phyloP scores from a whole-genome alignment of 2,329 filamentous ascomycete genomes.

The Exophiala viscosa region DNA sequence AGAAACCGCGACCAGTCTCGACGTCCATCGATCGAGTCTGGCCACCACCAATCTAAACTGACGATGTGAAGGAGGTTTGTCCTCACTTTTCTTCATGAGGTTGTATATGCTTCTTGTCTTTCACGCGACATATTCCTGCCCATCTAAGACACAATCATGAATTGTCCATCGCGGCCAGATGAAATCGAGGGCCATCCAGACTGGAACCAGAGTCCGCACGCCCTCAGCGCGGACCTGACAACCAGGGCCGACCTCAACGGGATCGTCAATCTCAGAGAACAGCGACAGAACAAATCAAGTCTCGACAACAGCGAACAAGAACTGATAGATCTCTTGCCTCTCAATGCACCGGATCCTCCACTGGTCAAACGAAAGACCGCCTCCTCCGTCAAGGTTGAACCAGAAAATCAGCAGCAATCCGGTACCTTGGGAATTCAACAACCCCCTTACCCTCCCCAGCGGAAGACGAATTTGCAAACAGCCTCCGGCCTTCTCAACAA shows the following conservation, averaged over 20 bases:
- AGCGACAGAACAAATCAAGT: slow-evolving; percentile 38
- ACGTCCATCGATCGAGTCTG: too few species aligned
- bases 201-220: slow-evolving; percentile 61
- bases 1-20: too few species aligned
- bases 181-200: slow-evolving; percentile 49
- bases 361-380: not conserved
- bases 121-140: too few species aligned
- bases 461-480: not conserved
- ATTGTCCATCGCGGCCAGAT: slow-evolving; percentile 62
- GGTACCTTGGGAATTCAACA: slow-evolving; percentile 17
- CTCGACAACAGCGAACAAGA: slow-evolving; percentile 16
- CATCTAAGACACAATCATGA: slow-evolving; percentile 46
- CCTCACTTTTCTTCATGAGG: too few species aligned
- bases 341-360: slow-evolving; percentile 5
- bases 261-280: slow-evolving; percentile 55
- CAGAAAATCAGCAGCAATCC: slow-evolving; percentile 4
- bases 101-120: too few species aligned
- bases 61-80: too few species aligned
- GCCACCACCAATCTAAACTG: too few species aligned
- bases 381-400: slow-evolving; percentile 14
- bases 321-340: slow-evolving; percentile 3
- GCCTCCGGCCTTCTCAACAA: slow-evolving; percentile 10
- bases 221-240: slow-evolving; percentile 57
- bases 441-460: slow-evolving; percentile 5
- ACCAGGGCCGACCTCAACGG: slow-evolving; percentile 61